phyloP scores from a whole-genome alignment of 163 green algal species.

The Volvox carteri region DNA sequence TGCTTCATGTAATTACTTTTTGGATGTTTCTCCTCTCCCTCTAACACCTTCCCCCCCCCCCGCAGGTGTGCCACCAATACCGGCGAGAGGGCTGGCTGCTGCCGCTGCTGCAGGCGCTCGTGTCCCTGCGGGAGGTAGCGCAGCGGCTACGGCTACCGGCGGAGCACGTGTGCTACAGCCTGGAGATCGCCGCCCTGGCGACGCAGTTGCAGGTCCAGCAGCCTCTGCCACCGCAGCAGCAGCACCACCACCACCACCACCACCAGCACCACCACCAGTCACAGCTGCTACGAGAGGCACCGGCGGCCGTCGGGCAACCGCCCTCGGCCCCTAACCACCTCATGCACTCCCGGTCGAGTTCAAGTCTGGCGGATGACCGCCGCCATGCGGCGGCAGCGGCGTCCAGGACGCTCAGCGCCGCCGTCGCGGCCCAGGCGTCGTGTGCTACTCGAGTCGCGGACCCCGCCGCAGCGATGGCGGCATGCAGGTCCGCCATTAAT shows the following conservation, averaged over 20 bases:
- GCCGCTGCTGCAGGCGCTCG: slow-evolving; percentile 75
- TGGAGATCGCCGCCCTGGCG: slow-evolving; percentile 81
- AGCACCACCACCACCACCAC: neutral
- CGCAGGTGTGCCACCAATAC: slow-evolving; percentile 59
- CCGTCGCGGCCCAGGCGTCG: neutral
- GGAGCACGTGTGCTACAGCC: slow-evolving; percentile 78
- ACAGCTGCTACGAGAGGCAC: neutral
- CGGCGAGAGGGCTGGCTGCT: slow-evolving; percentile 79
- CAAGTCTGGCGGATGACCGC: neutral
- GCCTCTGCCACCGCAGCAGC: slow-evolving; percentile 43
- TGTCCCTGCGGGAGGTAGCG: slow-evolving; percentile 81
- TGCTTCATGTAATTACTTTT: too few relatives aligned
- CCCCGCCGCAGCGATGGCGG: slow-evolving; percentile 8
- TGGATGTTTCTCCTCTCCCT: neutral
- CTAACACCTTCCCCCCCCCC: too few relatives aligned
- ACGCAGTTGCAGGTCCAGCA: slow-evolving; percentile 48
- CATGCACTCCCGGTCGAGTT: neutral
- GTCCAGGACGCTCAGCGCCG: neutral
- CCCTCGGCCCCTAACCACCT: neutral
- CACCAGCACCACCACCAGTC: neutral
- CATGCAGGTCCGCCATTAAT: slow-evolving; percentile 13
- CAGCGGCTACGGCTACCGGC: slow-evolving; percentile 66
- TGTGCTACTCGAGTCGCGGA: slow-evolving; percentile 20
- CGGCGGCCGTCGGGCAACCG: neutral
- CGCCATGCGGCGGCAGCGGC: neutral